Conservation (phyloP, 2,329 filamentous ascomycete genomes). For the Ophiobolus disseminans region DNA sequence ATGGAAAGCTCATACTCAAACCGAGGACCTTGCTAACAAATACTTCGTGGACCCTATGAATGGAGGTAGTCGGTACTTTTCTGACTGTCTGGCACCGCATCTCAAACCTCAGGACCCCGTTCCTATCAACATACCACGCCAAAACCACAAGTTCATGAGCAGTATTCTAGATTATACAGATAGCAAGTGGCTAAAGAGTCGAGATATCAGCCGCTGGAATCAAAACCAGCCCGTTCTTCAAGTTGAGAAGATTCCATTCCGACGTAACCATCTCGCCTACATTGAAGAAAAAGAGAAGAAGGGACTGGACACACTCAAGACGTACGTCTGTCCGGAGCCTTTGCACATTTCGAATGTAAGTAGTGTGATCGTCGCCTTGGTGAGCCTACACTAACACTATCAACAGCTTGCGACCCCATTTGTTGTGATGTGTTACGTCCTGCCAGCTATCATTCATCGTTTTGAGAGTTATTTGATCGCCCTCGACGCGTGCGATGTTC, state of each 20-base stretch:
- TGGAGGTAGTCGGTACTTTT: slow-evolving; percentile 66
- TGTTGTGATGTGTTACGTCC: slow-evolving; percentile 75
- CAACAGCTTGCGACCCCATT: slow-evolving; percentile 69
- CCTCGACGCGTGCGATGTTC: slow-evolving; percentile 71
- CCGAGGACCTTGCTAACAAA: slow-evolving; percentile 53
- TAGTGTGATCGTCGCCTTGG: slow-evolving; percentile 18
- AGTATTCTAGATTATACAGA: slow-evolving; percentile 85
- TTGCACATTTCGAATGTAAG: slow-evolving; percentile 77
- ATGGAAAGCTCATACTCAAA: slow-evolving; percentile 54
- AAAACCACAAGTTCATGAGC: slow-evolving; percentile 39
- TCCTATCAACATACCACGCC: slow-evolving; percentile 60
- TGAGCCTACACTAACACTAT: slow-evolving; percentile 20
- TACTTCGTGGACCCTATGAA: slow-evolving; percentile 65
- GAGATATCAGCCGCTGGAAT: slow-evolving; percentile 58
- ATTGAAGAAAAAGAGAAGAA: slow-evolving; percentile 62
- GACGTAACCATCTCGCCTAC: slow-evolving; percentile 80
- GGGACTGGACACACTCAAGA: slow-evolving; percentile 57
- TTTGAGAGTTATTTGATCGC: slow-evolving; percentile 83
- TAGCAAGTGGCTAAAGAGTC: slow-evolving; percentile 72
- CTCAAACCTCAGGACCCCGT: slow-evolving; percentile 71
- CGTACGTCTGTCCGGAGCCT: slow-evolving; percentile 78
- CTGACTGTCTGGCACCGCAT: slow-evolving; percentile 53
- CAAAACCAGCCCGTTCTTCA: slow-evolving; percentile 81
- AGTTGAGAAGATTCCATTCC: slow-evolving; percentile 74
- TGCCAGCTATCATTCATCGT: slow-evolving; percentile 85